Evolutionary conservation across 345 rosid species (phyloP), one percentile per base, ranked within the genome.

Genomic region (Syzygium jambos): DNA sequence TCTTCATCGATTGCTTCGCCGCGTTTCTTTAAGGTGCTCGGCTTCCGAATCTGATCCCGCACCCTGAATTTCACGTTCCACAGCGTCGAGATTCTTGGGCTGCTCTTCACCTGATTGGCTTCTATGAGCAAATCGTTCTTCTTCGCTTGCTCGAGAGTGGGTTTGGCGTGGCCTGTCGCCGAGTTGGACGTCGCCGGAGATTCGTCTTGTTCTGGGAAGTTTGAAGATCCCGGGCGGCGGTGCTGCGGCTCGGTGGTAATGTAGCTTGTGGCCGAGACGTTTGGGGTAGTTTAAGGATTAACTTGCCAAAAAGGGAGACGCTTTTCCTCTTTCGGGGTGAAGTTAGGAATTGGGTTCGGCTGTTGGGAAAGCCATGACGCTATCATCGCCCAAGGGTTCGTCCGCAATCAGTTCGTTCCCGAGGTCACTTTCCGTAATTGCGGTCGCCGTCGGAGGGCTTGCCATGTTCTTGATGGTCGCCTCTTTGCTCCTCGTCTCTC

Each of bases 401-500:
- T 89, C 92, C 49, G 85, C 88, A 30, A 87, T 87, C 86, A 88
- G 92, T 84, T 90, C 90, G 0, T 92, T 92, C 88, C 97, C 98
- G 4, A 93, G 96, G 65, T 88, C 95, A 10, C 91, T 95, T 83
- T 90, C 96, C 29, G 88, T 94, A 43, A 95, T 96, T 88, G 90
- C 91, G 57, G 89, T 92, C 85, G 90, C 94, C 22, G 90, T 93
- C 52, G 98, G 93, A 86, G 96, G 97, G 52, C 90, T 96, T 85
- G 95, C 96, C 43, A 54, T 92, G 86, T 93, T 96, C 90, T 88
- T 96, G 91, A 52, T 95, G 85, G 86, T 95, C 77, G 98, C 94
- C 87, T 96, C 98, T 30, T 89, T 90, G 92, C 90, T 97, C 90
- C 89, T 94, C 41, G 91, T 95, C 86, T 93, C 95, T 3, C 87